Conservation (phyloP, 306 rosid genomes). For the Lathyrus sativus region DNA sequence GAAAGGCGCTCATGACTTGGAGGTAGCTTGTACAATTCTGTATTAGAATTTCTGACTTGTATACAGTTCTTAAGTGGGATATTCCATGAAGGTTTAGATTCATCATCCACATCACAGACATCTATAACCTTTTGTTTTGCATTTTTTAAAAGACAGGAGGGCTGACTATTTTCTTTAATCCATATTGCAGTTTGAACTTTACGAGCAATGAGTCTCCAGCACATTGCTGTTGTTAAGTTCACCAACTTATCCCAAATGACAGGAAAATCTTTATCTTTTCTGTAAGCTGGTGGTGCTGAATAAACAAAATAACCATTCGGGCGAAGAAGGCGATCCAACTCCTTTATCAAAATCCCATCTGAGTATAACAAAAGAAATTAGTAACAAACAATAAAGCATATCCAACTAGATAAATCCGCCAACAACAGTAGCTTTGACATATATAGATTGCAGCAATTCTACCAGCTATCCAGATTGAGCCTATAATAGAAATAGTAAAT, state of each 20-base stretch:
- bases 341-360: slow-evolving; percentile 92
- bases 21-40: slow-evolving; percentile 57
- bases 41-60: slow-evolving; percentile 44
- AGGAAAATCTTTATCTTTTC: slow-evolving; percentile 71
- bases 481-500: slow-evolving; percentile 18
- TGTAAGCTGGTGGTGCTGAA: slow-evolving; percentile 93
- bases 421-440: slow-evolving; percentile 16
- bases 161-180: slow-evolving; percentile 67
- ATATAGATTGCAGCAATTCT: slow-evolving; percentile 26
- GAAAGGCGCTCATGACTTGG: slow-evolving; percentile 67
- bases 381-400: slow-evolving; percentile 2
- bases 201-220: slow-evolving; percentile 90
- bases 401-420: slow-evolving; percentile 9
- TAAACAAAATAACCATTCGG: slow-evolving; percentile 80
- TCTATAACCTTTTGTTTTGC: slow-evolving; percentile 59
- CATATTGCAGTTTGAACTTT: slow-evolving; percentile 95
- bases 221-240: slow-evolving; percentile 85
- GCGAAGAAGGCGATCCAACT: slow-evolving; percentile 77
- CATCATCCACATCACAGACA: slow-evolving; percentile 67
- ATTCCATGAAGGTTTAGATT: slow-evolving; percentile 76
- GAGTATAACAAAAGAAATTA: slow-evolving; percentile 40
- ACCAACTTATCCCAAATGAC: slow-evolving; percentile 77
- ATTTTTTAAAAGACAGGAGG: slow-evolving; percentile 64
- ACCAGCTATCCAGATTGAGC: slow-evolving; percentile 32
- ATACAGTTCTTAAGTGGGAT: slow-evolving; percentile 69